Evolutionary conservation across 2,329 filamentous ascomycete genomes (phyloP).

Genomic region (Colletotrichum cuscutae): DNA sequence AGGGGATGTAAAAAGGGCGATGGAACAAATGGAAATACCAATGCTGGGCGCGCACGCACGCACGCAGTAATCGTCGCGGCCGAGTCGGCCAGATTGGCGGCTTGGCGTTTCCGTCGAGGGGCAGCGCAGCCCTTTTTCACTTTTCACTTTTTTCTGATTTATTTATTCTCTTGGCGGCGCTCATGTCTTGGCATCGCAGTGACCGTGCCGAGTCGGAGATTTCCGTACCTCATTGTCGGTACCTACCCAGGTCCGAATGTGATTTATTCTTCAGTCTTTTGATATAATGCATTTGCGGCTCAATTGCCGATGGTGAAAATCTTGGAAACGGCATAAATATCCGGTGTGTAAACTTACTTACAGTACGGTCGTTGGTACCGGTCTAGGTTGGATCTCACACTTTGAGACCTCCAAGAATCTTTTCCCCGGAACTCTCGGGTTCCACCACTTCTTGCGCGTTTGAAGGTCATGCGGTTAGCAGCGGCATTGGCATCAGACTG

Average conservation of each 20-base stretch:
- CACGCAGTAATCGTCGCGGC: slow-evolving; percentile 7
- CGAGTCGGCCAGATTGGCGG: background rate
- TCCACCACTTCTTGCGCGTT: background rate
- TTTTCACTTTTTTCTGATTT: background rate
- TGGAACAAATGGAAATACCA: background rate
- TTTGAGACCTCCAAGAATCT: background rate
- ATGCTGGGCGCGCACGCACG: background rate
- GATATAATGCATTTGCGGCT: background rate
- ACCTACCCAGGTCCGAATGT: background rate
- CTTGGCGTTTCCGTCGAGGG: slow-evolving; percentile 21
- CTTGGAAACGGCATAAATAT: background rate
- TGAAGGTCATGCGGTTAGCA: background rate
- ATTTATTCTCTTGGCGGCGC: background rate
- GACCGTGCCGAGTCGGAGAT: slow-evolving; percentile 10
- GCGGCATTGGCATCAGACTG: background rate
- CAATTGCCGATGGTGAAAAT: no score
- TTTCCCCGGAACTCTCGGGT: background rate
- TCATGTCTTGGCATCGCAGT: background rate
- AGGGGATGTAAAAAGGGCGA: background rate
- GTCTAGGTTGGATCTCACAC: background rate
- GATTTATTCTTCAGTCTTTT: background rate
- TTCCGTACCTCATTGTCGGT: slow-evolving; percentile 9
- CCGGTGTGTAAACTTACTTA: background rate
- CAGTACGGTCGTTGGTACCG: background rate
- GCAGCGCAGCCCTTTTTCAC: background rate